Conservation (phyloP, 2,329 filamentous ascomycete species). For the Pyrenophora seminiperda region DNA sequence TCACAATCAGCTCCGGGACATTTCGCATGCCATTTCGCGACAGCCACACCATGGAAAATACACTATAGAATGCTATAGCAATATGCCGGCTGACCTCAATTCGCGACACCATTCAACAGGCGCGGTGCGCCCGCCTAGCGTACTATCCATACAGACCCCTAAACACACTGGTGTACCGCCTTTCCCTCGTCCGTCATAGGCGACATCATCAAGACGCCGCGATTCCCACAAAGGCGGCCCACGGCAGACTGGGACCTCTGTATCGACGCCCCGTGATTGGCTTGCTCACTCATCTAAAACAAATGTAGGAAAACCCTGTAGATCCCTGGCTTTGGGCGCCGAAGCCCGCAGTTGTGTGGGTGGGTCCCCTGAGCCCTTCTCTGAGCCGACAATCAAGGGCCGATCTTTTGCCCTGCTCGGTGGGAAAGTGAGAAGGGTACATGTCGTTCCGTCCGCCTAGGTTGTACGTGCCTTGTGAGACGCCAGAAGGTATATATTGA, state of each 20-base stretch:
- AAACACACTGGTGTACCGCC: slow-evolving; percentile 10
- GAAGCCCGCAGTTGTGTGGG: slow-evolving; percentile 17
- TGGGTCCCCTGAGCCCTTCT: slow-evolving; percentile 15
- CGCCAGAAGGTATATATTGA: slow-evolving; percentile 33
- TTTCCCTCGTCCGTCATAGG: slow-evolving; percentile 21
- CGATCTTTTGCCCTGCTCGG: slow-evolving; percentile 33
- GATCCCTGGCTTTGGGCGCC: slow-evolving; percentile 34
- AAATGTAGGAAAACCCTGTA: slow-evolving; percentile 40
- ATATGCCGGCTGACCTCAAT: slow-evolving; percentile 3
- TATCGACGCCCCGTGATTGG: slow-evolving; percentile 25
- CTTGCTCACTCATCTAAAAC: not conserved
- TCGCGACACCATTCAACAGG: slow-evolving; percentile 10
- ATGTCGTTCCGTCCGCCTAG: slow-evolving; percentile 9
- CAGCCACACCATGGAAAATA: not conserved
- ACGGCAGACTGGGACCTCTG: slow-evolving; percentile 11
- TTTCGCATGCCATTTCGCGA: not conserved
- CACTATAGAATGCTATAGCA: not conserved
- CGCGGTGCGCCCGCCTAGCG: slow-evolving; percentile 10
- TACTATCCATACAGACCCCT: slow-evolving; percentile 22
- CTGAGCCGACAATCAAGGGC: slow-evolving; percentile 23
- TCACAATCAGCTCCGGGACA: not conserved
- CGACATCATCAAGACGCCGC: slow-evolving; percentile 21
- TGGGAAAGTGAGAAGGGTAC: slow-evolving; percentile 23
- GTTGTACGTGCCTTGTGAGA: slow-evolving; percentile 15
- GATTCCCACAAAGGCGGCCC: slow-evolving; percentile 8